Conservation (phyloP, 176 grass and related monocot genomes). For the Thalia dealbata region DNA sequence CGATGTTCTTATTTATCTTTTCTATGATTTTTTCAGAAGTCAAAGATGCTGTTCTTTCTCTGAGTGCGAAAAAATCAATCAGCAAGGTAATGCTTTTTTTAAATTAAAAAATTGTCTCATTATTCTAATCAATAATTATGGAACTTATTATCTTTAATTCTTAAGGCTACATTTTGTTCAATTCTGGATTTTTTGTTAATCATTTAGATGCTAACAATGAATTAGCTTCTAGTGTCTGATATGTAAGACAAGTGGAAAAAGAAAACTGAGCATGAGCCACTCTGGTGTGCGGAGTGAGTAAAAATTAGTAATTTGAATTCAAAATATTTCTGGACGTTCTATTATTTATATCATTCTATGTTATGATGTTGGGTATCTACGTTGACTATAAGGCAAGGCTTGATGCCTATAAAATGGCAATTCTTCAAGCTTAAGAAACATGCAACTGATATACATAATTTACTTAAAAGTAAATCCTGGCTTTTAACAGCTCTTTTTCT, state of each 20-base stretch:
- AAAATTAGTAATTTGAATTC: not conserved
- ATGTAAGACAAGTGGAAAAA: not conserved
- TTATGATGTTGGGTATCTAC: not conserved
- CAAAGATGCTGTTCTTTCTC: conserved; percentile 35
- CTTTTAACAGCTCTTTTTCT: not conserved
- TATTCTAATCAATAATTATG: no score
- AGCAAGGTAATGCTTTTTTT: conserved; percentile 43
- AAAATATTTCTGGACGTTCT: not conserved
- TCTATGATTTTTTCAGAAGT: conserved; percentile 37
- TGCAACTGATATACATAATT: not conserved
- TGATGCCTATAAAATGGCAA: not conserved
- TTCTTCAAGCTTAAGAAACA: not conserved
- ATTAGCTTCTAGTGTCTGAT: not conserved
- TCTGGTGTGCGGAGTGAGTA: not conserved
- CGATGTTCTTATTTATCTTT: not conserved
- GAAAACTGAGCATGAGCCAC: not conserved
- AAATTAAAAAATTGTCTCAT: no score
- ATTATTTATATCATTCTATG: not conserved
- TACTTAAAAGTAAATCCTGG: not conserved
- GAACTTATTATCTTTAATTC: no score
- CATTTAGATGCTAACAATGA: not conserved
- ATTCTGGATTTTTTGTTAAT: no score
- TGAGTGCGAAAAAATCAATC: conserved; percentile 46
- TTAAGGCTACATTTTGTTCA: no score
- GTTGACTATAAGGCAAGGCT: not conserved